These are phyloP conservation scores for Candida arabinofermentans DNA, from an alignment of 805 yeast species.

Conservation along the genomic window DNA sequence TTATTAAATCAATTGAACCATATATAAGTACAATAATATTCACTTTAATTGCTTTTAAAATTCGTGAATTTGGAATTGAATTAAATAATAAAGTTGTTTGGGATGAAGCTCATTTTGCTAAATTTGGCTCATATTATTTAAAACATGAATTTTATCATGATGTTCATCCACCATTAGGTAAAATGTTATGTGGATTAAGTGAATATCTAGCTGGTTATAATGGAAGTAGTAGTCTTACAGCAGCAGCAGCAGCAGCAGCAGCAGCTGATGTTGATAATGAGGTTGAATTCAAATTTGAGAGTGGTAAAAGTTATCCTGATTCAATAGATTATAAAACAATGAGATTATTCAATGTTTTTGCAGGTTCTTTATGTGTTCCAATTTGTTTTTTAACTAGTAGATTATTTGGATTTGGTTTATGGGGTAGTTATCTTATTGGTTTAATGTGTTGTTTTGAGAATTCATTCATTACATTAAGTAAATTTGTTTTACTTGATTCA, in stretches of 20 bases:
- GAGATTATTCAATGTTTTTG: slow-evolving; percentile 69
- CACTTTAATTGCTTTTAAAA: slow-evolving; percentile 44
- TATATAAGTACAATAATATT: slow-evolving; percentile 40
- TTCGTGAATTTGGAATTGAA: slow-evolving; percentile 59
- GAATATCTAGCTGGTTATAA: slow-evolving; percentile 55
- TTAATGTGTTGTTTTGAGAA: slow-evolving; percentile 64
- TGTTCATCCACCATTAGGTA: slow-evolving; percentile 86
- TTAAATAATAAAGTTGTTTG: slow-evolving; percentile 62
- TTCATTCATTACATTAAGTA: slow-evolving; percentile 65
- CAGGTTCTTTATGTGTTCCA: slow-evolving; percentile 65
- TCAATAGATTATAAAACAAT: slow-evolving; percentile 56
- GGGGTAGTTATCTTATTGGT: slow-evolving; percentile 57
- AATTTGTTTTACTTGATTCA: slow-evolving; percentile 72
- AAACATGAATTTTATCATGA: slow-evolving; percentile 80
- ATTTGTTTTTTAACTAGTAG: slow-evolving; percentile 68
- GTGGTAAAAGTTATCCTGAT: slow-evolving; percentile 63
- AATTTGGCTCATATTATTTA: slow-evolving; percentile 76
- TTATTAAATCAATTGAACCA: slow-evolving; percentile 24
- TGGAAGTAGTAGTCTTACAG: too few relatives aligned
- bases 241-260: too few relatives aligned
- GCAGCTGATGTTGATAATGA: neutral
- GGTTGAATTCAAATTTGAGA: slow-evolving; percentile 54
- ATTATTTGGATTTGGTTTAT: slow-evolving; percentile 47
- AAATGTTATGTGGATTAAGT: slow-evolving; percentile 72
- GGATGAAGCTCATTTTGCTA: slow-evolving; percentile 96